phyloP scores from a whole-genome alignment of 31 red algal species.

The Porphyra umbilicalis region DNA sequence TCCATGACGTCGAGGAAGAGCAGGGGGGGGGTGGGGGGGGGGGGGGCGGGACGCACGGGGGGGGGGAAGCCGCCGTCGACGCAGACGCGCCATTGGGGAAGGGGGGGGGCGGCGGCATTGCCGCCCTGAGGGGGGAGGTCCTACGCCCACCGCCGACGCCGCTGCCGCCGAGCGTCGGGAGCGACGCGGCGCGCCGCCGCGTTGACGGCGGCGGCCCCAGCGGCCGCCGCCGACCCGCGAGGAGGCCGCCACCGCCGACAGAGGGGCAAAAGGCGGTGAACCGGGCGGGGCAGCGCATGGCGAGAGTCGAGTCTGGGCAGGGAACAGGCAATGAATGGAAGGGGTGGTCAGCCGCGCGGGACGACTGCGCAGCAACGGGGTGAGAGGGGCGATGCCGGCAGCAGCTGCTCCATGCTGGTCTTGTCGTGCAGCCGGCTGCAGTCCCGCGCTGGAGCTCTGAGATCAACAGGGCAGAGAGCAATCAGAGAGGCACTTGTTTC shows the following conservation, averaged over 20 bases:
- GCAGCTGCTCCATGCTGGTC: too few species aligned
- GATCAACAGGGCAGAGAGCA: too few species aligned
- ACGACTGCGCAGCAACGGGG: too few species aligned
- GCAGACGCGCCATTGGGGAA: neutral
- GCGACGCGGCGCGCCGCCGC: too few species aligned
- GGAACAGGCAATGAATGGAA: neutral
- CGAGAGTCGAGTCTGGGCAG: neutral
- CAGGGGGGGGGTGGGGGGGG: constrained; percentile 11
- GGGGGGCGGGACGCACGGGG: neutral
- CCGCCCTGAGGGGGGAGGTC: neutral
- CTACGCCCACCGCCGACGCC: neutral
- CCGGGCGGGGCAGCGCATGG: neutral
- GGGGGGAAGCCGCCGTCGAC: neutral
- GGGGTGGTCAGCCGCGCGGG: neutral
- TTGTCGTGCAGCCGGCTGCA: too few species aligned
- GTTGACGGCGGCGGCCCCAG: too few species aligned
- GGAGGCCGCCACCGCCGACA: neutral
- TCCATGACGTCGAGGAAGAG: constrained; percentile 88
- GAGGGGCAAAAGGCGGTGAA: neutral
- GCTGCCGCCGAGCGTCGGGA: neutral
- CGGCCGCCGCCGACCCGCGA: neutral
- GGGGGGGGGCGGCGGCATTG: neutral
- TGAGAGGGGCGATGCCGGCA: too few species aligned
- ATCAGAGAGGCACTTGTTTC: too few species aligned
- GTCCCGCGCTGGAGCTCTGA: too few species aligned